Conservation (phyloP, 345 rosid species). For the Corchorus capsularis region DNA sequence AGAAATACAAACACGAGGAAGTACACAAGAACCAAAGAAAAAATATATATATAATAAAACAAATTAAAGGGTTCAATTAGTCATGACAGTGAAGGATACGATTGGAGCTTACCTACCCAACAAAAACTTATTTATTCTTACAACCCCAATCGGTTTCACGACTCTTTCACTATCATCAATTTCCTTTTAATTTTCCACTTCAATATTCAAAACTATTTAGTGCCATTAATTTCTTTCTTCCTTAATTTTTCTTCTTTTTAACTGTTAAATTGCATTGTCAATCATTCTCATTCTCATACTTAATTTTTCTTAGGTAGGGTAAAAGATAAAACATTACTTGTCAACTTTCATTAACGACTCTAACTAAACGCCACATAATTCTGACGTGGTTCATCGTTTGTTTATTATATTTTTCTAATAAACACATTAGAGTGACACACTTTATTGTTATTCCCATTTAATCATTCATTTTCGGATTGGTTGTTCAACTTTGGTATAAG, state of each 20-base stretch:
- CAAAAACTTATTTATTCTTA: background rate
- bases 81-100: background rate
- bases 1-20: background rate
- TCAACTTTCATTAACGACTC: background rate
- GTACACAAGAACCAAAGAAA: background rate
- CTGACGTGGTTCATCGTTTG: background rate
- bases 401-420: background rate
- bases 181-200: background rate
- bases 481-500: background rate
- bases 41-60: background rate
- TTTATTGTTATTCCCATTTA: background rate
- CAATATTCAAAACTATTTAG: background rate
- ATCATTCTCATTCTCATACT: background rate
- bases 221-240: background rate
- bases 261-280: background rate
- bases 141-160: background rate
- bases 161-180: background rate
- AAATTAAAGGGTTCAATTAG: background rate
- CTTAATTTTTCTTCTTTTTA: background rate
- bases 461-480: background rate
- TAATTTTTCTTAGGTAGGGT: background rate
- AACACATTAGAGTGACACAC: background rate
- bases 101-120: constrained; percentile 19
- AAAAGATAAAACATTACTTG: background rate
- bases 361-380: constrained; percentile 20